Conservation (phyloP, 177 flowering plant genomes). For the Vitis hybrid region DNA sequence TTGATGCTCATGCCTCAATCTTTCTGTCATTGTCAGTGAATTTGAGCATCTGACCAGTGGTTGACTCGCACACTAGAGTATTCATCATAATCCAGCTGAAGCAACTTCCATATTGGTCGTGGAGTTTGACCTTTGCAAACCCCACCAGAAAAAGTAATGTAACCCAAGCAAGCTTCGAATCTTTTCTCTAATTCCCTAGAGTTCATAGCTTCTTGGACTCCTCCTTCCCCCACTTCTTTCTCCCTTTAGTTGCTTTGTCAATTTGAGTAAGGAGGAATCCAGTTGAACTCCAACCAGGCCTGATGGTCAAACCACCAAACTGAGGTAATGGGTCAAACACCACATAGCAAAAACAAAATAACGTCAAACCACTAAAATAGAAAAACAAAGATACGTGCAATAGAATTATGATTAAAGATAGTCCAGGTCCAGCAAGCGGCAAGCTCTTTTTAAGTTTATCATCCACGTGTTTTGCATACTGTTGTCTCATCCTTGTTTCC, state of each 20-base stretch:
- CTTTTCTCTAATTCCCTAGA: neutral
- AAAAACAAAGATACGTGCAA: neutral
- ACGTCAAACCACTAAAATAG: conserved; percentile 17
- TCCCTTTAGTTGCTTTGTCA: no score
- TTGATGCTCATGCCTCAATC: no score
- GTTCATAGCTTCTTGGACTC: conserved; percentile 4
- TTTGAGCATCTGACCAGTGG: neutral
- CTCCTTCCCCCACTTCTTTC: neutral
- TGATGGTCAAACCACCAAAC: conserved; percentile 6
- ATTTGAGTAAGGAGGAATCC: no score
- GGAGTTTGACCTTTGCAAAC: conserved; percentile 5
- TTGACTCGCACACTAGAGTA: neutral
- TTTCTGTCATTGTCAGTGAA: no score
- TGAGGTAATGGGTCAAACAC: conserved; percentile 20
- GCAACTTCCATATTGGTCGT: neutral
- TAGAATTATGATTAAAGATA: no score
- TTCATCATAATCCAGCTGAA: neutral
- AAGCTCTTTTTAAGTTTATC: conserved; percentile 2
- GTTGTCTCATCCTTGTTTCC: neutral
- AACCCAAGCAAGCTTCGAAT: neutral
- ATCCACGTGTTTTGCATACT: conserved; percentile 12
- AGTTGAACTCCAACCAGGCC: neutral
- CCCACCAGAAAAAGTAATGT: neutral
- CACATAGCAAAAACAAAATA: neutral
- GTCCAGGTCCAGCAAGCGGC: no score